Evolutionary conservation across 129 eudicot genomes (phyloP), one percentile per base, ranked within the genome.

Genomic region (Arctium minus): DNA sequence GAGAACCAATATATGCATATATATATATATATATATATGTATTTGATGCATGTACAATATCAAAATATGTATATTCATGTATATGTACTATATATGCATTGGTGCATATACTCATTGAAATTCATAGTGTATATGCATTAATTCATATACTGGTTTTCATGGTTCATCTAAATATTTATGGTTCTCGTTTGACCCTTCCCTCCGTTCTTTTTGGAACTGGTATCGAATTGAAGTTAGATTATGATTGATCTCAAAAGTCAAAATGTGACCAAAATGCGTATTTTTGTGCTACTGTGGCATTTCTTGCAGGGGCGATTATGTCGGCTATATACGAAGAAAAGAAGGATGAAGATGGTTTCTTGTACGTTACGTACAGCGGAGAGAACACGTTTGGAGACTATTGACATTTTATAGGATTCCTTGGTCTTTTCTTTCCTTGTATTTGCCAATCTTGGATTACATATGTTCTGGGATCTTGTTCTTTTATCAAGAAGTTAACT

Each of bases 321-420:
- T 92, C 94, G 7, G 85, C 89, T 3, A 88, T 92, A 79, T 92
- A 90, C 3, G 97, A 90, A 39, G 94, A 92, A 70, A 92, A 92
- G 89, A 92, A 90, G 84, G 94, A 92, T 29, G 91, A 86, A 60
- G 97, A 92, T 81, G 97, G 97, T 75, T 92, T 92, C 88, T 85
- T 90, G 31, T 92, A 88, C 13, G 88, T 86, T 29, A 90, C 91
- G 5, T 90, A 85, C 77, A 90, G 93, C 4, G 93, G 91, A 80
- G 91, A 90, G 83, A 88, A 88, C 81, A 88, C 91, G 36, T 88
- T 88, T 67, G 91, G 91, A 36, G 81, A 39, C 50, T 18, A 73
- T 56, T 80, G 78, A 80, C 78, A 50, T 80, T 72, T 71, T 32
- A 67, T 1, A 10, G 15, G n/a, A 33, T 46, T 80, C 17, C 27